Percentiles rank a stretch among this genome's conserved stretches.
phyloP scores from a whole-genome alignment of 179 eudicot species.

The Spergularia azorica region DNA sequence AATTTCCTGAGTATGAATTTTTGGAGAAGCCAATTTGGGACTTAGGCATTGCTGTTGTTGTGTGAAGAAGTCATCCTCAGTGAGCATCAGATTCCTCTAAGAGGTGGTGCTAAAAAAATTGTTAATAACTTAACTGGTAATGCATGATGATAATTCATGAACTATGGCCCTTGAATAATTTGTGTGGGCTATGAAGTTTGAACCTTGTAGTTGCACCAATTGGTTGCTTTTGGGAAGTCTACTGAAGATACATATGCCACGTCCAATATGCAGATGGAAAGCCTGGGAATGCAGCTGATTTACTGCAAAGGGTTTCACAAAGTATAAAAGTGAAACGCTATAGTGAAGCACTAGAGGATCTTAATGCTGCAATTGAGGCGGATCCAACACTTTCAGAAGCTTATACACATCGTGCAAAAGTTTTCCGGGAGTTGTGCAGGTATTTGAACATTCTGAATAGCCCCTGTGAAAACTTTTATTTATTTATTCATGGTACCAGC shows the following conservation, averaged over 20 bases:
- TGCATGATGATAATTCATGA: background rate
- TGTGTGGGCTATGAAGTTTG: background rate
- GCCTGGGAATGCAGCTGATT: slow-evolving; percentile 59
- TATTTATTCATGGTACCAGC: background rate
- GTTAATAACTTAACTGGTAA: background rate
- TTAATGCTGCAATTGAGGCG: slow-evolving; percentile 93
- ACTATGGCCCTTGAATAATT: background rate
- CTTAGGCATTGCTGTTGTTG: too few species aligned
- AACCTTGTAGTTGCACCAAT: background rate
- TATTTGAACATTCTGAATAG: slow-evolving; percentile 11
- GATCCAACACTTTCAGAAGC: slow-evolving; percentile 90
- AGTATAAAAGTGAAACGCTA: slow-evolving; percentile 79
- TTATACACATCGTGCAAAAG: slow-evolving; percentile 73
- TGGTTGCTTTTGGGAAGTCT: background rate
- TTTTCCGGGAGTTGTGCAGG: slow-evolving; percentile 87
- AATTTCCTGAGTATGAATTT: too few species aligned
- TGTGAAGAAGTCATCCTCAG: too few species aligned
- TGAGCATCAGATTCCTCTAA: background rate
- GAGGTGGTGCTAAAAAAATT: background rate
- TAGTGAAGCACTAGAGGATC: slow-evolving; percentile 88
- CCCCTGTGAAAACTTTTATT: background rate
- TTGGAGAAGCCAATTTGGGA: too few species aligned
- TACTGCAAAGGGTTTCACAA: slow-evolving; percentile 71
- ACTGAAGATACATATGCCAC: background rate
- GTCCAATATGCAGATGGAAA: slow-evolving; percentile 54